Evolutionary conservation across 2,329 filamentous ascomycete genomes (phyloP).

Genomic region (Teratosphaeriaceae sp.): DNA sequence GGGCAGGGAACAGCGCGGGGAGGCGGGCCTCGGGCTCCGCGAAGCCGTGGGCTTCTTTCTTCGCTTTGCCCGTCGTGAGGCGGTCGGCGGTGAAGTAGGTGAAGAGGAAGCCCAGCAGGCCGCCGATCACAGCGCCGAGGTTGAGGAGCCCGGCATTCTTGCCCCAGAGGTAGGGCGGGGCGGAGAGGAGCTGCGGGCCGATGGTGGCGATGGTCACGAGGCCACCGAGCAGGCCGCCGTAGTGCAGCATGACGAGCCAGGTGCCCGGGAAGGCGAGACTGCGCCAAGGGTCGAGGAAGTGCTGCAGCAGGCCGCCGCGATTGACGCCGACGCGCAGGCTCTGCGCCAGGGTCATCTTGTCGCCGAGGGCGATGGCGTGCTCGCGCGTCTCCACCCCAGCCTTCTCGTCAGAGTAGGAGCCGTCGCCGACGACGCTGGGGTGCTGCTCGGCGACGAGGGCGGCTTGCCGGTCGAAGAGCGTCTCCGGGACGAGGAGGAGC

Average conservation of each 20-base stretch:
- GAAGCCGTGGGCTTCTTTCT: slow-evolving; percentile 30
- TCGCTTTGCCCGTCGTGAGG: slow-evolving; percentile 31
- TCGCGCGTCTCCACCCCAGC: slow-evolving; percentile 17
- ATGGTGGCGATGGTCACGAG: slow-evolving; percentile 34
- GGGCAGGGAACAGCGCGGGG: slow-evolving; percentile 31
- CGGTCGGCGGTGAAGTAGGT: slow-evolving; percentile 35
- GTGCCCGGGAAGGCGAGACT: slow-evolving; percentile 35
- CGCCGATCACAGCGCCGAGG: slow-evolving; percentile 33
- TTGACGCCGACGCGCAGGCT: slow-evolving; percentile 33
- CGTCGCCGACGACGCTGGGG: slow-evolving; percentile 11
- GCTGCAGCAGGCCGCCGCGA: slow-evolving; percentile 27
- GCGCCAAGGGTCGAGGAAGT: slow-evolving; percentile 33
- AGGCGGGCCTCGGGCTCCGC: slow-evolving; percentile 36
- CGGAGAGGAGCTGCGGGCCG: slow-evolving; percentile 31
- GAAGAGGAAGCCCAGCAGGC: slow-evolving; percentile 29
- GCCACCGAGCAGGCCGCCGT: slow-evolving; percentile 36
- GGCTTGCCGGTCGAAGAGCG: slow-evolving; percentile 31
- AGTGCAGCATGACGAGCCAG: slow-evolving; percentile 37
- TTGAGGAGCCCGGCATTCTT: slow-evolving; percentile 33
- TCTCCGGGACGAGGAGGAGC: slow-evolving; percentile 35
- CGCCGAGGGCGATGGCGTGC: slow-evolving; percentile 9
- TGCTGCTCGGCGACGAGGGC: slow-evolving; percentile 16
- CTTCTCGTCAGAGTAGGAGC: slow-evolving; percentile 13
- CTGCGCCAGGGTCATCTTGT: slow-evolving; percentile 28
- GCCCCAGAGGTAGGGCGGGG: slow-evolving; percentile 38